Base-by-base conservation (phyloP, 345 rosid species). In the Lagerstroemia speciosa region DNA sequence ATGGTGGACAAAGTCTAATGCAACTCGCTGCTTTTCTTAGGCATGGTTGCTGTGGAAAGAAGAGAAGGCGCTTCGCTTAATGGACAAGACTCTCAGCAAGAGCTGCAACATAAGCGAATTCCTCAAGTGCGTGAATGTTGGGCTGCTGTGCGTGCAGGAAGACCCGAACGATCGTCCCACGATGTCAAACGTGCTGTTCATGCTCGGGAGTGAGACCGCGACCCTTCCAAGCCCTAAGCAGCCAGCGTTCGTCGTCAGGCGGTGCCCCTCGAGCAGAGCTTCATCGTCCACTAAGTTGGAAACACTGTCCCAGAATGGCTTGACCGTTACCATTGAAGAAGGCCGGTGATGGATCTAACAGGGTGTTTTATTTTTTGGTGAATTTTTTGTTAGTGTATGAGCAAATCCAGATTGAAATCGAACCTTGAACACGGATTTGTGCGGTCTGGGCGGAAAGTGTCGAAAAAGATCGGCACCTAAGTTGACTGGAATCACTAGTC, bases 131-230 rank as follows among this genome's bases (percentile, higher is more conserved):
- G 46, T 85, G 68, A 82, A 68, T 1, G 69, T 87, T 4, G 92
- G 87, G 50, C 79, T 89, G 9, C 46, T 87, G 24, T 89, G 90
- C 53, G 84, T 85, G 27, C 90, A 87, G 72, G 87, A 89, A 69
- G 78, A 78, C 66, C 85, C 86, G 53, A 71, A 64, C 22, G 85
- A 86, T 38, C 78, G 89, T 27, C 93, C 93, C 33, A 38, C 80
- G 43, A 87, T 84, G 91, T 78, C 85, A 7, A 72, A 67, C 36
- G 83, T 80, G 43, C 71, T 85, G 27, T 75, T 85, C 73, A 83
- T 89, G 89, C 80, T 89, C 29, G 81, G 78, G 32, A 75, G 77
- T 24, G 81, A 73, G 16, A 50, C 72, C 10, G 68, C 81, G 6
- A 74, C 74, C 40, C 83, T 85, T 67, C 89, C 90, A 9, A 66